These are phyloP conservation scores for Tetrapisispora nanseiensis DNA, from an alignment of 805 yeast genomes.

Conservation along the genomic window DNA sequence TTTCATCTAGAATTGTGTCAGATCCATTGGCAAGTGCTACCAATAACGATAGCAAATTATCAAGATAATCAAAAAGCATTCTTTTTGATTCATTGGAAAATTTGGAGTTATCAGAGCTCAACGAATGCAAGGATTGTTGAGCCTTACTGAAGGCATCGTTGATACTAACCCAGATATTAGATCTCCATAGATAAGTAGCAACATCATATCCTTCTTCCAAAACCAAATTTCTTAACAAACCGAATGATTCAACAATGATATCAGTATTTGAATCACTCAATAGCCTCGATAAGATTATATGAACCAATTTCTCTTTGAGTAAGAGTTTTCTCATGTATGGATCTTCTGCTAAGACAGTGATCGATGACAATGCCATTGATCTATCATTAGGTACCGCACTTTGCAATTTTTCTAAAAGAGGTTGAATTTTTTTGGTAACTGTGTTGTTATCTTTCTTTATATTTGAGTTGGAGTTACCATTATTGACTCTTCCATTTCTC, in stretches of 20 bases:
- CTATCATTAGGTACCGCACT: conserved; percentile 62
- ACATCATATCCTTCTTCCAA: conserved; percentile 85
- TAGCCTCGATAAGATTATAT: conserved; percentile 50
- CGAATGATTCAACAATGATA: conserved; percentile 70
- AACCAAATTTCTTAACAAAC: conserved; percentile 68
- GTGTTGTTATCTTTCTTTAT: conserved; percentile 36
- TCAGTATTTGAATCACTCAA: conserved; percentile 63
- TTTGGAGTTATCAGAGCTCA: conserved; percentile 19
- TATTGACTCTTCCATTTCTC: conserved; percentile 14
- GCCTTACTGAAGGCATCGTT: conserved; percentile 44
- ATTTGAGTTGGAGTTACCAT: conserved; percentile 24
- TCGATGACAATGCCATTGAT: conserved; percentile 65
- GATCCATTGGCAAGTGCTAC: conserved; percentile 58
- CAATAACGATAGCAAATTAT: conserved; percentile 59
- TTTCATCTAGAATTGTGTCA: conserved; percentile 44
- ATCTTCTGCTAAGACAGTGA: conserved; percentile 65
- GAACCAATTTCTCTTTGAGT: conserved; percentile 62
- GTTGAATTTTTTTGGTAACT: conserved; percentile 49
- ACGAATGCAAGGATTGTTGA: conserved; percentile 37
- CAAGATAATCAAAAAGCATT: conserved; percentile 55
- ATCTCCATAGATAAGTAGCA: conserved; percentile 65
- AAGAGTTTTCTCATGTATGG: conserved; percentile 49
- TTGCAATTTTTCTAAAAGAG: conserved; percentile 55
- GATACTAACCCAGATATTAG: conserved; percentile 60
- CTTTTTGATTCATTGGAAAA: conserved; percentile 32